Base-by-base conservation (phyloP, 768 basidiomycete species). In the Lentinus tigrinus region DNA sequence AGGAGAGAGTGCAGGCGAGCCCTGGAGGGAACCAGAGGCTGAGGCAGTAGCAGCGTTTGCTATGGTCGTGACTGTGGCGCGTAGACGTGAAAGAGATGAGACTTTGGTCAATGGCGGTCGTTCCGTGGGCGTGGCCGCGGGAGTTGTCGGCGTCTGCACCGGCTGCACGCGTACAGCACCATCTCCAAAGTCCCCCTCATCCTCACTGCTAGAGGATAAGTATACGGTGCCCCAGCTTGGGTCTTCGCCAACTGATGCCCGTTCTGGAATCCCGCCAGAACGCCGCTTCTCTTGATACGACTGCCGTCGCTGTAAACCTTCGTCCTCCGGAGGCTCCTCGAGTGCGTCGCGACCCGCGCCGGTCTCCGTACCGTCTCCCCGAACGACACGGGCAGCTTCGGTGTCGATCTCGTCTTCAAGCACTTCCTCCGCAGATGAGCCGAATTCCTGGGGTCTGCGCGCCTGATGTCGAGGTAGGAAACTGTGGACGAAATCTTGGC, bases 361-460 rank as follows among this genome's bases (percentile, higher is more conserved):
- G 17, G 74, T 78, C 65, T 85, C 85, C 4, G 83, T 77, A 17
- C 91, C 91, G 67, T 92, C 91, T 27, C 89, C 89, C 50, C 85
- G 77, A 14, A 93, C 91, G 38, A 91, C 77, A 21, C 82, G 83
- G 3, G 85, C 76, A 9, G 81, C 78, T 38, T 85, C 84, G 59
- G 78, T 89, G 64, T 84, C 82, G 26, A 90, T 90, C 66, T 93
- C 91, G 49, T 81, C 69, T 56, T 85, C 88, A 17, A 93, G 77
- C 26, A 76, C 79, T 43, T 75, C 78, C 70, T 91, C 87, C 5
- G 83, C 82, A 23, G 77, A 70, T 21, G 73, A 71, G 42, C 78
- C 82, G 47, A 92, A 78, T 34, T 75, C 69, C 62, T 82, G 81
- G 14, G 83, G 82, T 3, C 77, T 78, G 5, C 75, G 73, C 13